phyloP scores from a whole-genome alignment of 139 green algal genomes.

The Micractinium conductrix region DNA sequence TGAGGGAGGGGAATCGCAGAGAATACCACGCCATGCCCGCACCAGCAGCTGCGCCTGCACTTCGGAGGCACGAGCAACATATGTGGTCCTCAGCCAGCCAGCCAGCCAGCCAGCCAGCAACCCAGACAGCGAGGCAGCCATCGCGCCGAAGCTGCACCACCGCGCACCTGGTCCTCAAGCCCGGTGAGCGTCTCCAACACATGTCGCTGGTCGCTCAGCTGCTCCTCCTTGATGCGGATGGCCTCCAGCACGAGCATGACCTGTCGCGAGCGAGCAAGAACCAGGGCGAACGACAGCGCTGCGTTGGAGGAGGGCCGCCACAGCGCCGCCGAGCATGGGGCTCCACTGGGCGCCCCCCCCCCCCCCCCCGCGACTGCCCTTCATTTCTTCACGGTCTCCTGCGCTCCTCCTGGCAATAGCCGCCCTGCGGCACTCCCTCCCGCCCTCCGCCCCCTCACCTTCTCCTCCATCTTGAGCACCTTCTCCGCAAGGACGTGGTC shows the following conservation, averaged over 20 bases:
- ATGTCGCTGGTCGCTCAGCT: slow-evolving; percentile 40
- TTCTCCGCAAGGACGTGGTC: slow-evolving; percentile 49
- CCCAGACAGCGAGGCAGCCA: not conserved
- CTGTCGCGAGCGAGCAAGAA: not conserved
- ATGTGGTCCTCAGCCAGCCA: too few species aligned
- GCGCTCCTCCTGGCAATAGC: too few species aligned
- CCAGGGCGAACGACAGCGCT: not conserved
- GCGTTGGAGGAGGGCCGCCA: not conserved
- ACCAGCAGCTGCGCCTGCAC: too few species aligned
- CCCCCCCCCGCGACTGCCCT: too few species aligned
- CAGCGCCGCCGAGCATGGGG: too few species aligned
- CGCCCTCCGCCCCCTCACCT: slow-evolving; percentile 34
- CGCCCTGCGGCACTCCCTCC: not conserved
- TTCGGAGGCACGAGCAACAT: too few species aligned
- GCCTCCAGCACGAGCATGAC: slow-evolving; percentile 44
- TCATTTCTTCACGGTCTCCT: too few species aligned
- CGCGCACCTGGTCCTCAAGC: slow-evolving; percentile 36
- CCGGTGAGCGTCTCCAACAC: slow-evolving; percentile 39
- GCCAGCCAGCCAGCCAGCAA: too few species aligned
- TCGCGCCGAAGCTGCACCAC: too few species aligned
- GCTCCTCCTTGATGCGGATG: slow-evolving; percentile 59
- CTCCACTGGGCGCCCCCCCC: too few species aligned
- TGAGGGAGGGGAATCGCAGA: not conserved
- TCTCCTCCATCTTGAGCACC: slow-evolving; percentile 54
- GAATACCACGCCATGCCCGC: too few species aligned